These are phyloP conservation scores for Mycena floridula DNA, from an alignment of 768 basidiomycete species.

Conservation along the genomic window DNA sequence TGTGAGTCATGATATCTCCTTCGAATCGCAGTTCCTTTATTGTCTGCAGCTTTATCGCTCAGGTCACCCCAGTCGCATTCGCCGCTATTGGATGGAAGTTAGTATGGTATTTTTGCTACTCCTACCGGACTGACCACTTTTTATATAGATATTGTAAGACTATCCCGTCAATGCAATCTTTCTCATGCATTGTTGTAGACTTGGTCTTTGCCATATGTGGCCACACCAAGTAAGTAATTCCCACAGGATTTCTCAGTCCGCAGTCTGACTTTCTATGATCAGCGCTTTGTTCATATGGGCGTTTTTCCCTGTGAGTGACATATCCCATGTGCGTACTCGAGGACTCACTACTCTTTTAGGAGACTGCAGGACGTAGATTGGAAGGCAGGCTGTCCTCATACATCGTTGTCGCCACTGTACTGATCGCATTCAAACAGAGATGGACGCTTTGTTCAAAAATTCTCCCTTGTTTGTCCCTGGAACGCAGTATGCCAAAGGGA, in stretches of 20 bases:
- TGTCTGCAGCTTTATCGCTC: constrained; percentile 34
- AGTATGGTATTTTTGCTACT: constrained; percentile 11
- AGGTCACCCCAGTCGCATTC: constrained; percentile 37
- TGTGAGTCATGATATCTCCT: constrained; percentile 16
- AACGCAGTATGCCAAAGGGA: constrained; percentile 27
- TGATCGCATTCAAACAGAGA: constrained; percentile 23
- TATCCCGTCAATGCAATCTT: background rate
- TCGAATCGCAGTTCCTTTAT: background rate
- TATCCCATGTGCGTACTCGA: background rate
- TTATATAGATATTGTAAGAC: constrained; percentile 22
- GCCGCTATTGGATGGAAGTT: constrained; percentile 34
- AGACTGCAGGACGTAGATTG: constrained; percentile 36
- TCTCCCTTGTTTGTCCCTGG: constrained; percentile 32
- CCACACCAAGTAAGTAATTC: constrained; percentile 34
- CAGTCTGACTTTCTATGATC: background rate
- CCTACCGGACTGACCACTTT: background rate
- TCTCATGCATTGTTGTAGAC: constrained; percentile 16
- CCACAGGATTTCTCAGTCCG: background rate
- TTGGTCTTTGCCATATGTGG: constrained; percentile 41
- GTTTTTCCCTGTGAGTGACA: constrained; percentile 31
- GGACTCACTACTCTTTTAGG: constrained; percentile 14
- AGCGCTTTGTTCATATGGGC: constrained; percentile 38
- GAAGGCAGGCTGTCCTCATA: constrained; percentile 21
- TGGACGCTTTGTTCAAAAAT: constrained; percentile 35
- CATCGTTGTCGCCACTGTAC: background rate